phyloP scores from a whole-genome alignment of 352 stramenopile species.

The Phytophthora macrochlamydospora region DNA sequence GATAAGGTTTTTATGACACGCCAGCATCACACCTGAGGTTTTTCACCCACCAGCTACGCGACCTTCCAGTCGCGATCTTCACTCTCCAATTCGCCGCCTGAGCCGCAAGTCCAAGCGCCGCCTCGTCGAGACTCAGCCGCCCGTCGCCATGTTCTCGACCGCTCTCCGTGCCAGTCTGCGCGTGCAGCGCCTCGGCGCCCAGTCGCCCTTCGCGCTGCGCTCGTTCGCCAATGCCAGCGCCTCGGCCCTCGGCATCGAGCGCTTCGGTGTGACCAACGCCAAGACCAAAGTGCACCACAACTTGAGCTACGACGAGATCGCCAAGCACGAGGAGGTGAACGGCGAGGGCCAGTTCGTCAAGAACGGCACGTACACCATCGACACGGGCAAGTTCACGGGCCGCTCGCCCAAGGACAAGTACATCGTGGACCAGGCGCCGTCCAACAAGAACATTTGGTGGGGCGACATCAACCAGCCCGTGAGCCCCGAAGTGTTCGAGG shows the following conservation, averaged over 20 bases:
- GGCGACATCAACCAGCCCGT: constrained; percentile 96
- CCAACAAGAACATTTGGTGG: constrained; percentile 97
- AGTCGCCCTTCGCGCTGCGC: constrained; percentile 38
- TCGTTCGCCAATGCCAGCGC: constrained; percentile 55
- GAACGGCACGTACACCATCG: constrained; percentile 95
- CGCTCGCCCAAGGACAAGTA: constrained; percentile 99
- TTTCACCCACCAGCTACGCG: neutral
- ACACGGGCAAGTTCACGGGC: constrained; percentile 99
- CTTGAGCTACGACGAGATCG: constrained; percentile 96
- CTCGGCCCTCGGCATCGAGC: constrained; percentile 72
- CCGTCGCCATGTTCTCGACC: constrained; percentile 54
- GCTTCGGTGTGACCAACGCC: constrained; percentile 91
- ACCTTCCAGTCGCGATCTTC: constrained; percentile 27
- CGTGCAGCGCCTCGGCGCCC: constrained; percentile 51
- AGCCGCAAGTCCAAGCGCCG: constrained; percentile 3
- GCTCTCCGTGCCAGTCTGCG: constrained; percentile 62
- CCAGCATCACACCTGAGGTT: neutral
- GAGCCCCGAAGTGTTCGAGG: constrained; percentile 93
- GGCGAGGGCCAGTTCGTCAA: constrained; percentile 91
- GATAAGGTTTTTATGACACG: neutral
- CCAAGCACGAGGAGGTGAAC: constrained; percentile 94
- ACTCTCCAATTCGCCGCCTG: constrained; percentile 48
- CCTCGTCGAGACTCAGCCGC: too few species aligned
- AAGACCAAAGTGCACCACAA: constrained; percentile 95
- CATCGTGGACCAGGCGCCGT: constrained; percentile 94